These are phyloP conservation scores for Setaria italica DNA, from an alignment of 202 grass and related monocot genomes.

Conservation along the genomic window DNA sequence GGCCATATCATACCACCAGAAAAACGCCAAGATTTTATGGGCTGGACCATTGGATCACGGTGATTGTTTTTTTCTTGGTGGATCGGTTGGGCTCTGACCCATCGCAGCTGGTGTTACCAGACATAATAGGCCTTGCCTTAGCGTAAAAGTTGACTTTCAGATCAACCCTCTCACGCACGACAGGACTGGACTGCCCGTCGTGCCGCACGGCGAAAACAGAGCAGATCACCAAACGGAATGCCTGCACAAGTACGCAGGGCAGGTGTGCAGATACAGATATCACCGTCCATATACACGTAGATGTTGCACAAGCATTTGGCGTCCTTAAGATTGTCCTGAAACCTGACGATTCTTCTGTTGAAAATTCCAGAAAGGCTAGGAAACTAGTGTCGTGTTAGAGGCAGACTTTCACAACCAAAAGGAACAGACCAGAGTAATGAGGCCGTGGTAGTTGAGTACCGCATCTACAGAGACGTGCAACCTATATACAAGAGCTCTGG, in stretches of 20 bases:
- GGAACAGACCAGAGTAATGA: not conserved
- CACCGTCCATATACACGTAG: no score
- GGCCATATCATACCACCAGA: no score
- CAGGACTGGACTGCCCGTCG: no score
- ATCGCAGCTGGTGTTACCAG: not conserved
- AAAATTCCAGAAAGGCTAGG: not conserved
- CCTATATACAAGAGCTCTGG: conserved; percentile 7
- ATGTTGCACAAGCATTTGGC: not conserved
- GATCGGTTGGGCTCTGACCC: not conserved
- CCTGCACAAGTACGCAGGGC: no score
- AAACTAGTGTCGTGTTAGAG: not conserved
- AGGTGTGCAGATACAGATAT: not conserved
- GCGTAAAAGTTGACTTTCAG: conserved; percentile 15
- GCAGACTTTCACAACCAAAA: conserved; percentile 21
- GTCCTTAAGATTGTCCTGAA: not conserved
- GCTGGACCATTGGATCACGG: not conserved
- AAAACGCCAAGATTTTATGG: not conserved
- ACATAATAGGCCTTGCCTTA: not conserved
- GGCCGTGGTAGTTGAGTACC: conserved; percentile 19
- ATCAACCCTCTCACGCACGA: no score
- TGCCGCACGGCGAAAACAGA: no score
- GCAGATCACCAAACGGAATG: not conserved
- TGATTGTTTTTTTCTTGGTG: not conserved
- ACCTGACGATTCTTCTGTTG: not conserved
- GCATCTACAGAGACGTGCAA: conserved; percentile 50